Evolutionary conservation across 345 rosid genomes (phyloP), one percentile per base, ranked within the genome.

Genomic region (Syzygium aromaticum): DNA sequence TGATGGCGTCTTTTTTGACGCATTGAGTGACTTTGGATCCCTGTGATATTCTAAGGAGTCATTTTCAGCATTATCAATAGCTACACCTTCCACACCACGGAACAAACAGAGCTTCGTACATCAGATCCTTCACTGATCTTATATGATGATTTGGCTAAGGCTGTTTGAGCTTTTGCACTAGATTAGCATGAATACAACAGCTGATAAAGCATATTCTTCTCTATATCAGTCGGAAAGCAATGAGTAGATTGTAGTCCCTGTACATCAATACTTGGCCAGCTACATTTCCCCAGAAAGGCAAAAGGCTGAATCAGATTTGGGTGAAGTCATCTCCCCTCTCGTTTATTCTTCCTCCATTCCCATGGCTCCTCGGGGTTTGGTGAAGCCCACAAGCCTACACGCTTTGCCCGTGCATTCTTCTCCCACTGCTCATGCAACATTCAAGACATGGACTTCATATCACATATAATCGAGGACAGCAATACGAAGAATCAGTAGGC

Each of bases 291-390:
- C 21, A 16, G 78, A 23, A 22, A 19, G 82, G 82, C 82, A 17
- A 43, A 64, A 73, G 82, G 15, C 49, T 73, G 27, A 22, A 38
- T 73, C 82, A 38, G 25, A 38, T 38, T 73, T 14, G 14, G 40
- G 82, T 38, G 25, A 73, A 73, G 82, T 54, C 63, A 85, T 85
- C 84, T 73, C 22, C 73, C 85, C 54, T 85, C 46, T 8, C 96
- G 96, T 87, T 89, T 96, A 83, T 93, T 87, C 88, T 90, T 95
- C 84, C 99, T 94, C 95, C 98, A 95, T 21, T 96, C 96, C 98
- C 99, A 97, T 84, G 99, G 99, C 88, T 94, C 89, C 87, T 95
- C 93, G 7, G 96, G 99, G 86, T 95, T 93, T 9, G 95, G 51
- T 51, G 93, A 90, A 80, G 96, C 98, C 99, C 99, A 97, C 88